Percentiles rank a stretch among this genome's conserved stretches.
Evolutionary conservation across 2,329 filamentous ascomycete species (phyloP).

Genomic region (Rugonectria rugulosa): DNA sequence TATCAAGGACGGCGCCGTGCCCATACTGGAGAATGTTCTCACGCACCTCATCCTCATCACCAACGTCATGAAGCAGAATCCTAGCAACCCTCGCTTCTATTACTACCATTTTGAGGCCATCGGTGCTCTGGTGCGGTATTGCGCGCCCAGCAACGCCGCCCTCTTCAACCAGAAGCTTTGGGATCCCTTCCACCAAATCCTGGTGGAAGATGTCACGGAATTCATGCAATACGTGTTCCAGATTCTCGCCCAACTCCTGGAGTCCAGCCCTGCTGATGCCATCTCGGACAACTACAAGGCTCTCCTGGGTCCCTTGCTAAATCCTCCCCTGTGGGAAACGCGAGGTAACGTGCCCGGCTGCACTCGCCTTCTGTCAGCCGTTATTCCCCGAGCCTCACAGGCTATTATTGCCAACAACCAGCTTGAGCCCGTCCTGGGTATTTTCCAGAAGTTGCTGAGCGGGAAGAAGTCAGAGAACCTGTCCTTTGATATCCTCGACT

Average conservation of each 20-base stretch:
- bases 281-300: conserved; percentile 83
- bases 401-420: conserved; percentile 81
- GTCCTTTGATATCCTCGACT: conserved; percentile 90
- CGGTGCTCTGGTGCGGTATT: conserved; percentile 80
- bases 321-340: conserved; percentile 87
- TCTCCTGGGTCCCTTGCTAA: conserved; percentile 79
- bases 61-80: conserved; percentile 90
- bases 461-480: conserved; percentile 85
- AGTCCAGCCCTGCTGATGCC: conserved; percentile 80
- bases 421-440: conserved; percentile 86
- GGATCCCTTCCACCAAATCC: conserved; percentile 80
- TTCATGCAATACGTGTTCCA: conserved; percentile 98
- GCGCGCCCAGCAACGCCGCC: conserved; percentile 70
- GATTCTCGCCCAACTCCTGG: conserved; percentile 87
- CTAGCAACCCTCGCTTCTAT: conserved; percentile 97
- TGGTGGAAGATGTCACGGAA: conserved; percentile 85
- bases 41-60: conserved; percentile 88
- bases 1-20: conserved; percentile 80
- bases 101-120: conserved; percentile 98
- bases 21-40: conserved; percentile 80
- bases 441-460: conserved; percentile 89
- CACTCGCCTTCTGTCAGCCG: conserved; percentile 81
- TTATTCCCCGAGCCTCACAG: conserved; percentile 79
- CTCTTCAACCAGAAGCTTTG: conserved; percentile 84
- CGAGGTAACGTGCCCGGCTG: conserved; percentile 93